Conservation (phyloP, 305 asterid genomes). For the Solanum hybrid region DNA sequence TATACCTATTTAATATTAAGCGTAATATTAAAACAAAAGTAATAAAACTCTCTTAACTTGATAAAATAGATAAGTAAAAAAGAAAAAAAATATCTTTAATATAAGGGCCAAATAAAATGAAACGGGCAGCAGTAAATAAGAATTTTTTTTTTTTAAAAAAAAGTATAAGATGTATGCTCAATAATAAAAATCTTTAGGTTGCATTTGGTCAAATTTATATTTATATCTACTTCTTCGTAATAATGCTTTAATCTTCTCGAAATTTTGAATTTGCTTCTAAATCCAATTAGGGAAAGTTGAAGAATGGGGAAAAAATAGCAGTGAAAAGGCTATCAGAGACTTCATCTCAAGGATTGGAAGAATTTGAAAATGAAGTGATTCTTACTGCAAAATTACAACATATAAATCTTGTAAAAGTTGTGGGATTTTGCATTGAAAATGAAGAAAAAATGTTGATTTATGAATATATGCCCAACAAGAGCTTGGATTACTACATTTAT, state of each 20-base stretch:
- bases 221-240: background rate
- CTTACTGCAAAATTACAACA: constrained; percentile 31
- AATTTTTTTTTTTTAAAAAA: too few relatives aligned
- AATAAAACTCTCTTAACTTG: background rate
- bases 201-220: background rate
- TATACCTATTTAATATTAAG: background rate
- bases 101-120: background rate
- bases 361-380: constrained; percentile 28
- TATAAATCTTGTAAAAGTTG: constrained; percentile 24
- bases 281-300: constrained; percentile 11
- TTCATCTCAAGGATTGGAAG: constrained; percentile 32
- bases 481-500: background rate
- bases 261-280: background rate
- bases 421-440: constrained; percentile 22
- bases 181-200: background rate
- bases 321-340: constrained; percentile 25
- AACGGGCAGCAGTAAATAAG: background rate
- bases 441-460: constrained; percentile 14
- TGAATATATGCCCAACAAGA: background rate
- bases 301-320: constrained; percentile 24
- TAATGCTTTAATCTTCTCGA: background rate
- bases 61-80: background rate
- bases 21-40: background rate
- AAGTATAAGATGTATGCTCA: background rate
- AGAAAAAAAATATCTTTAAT: too few relatives aligned